phyloP scores from a whole-genome alignment of 805 yeast genomes.

The Aciculoconidium aculeatum region DNA sequence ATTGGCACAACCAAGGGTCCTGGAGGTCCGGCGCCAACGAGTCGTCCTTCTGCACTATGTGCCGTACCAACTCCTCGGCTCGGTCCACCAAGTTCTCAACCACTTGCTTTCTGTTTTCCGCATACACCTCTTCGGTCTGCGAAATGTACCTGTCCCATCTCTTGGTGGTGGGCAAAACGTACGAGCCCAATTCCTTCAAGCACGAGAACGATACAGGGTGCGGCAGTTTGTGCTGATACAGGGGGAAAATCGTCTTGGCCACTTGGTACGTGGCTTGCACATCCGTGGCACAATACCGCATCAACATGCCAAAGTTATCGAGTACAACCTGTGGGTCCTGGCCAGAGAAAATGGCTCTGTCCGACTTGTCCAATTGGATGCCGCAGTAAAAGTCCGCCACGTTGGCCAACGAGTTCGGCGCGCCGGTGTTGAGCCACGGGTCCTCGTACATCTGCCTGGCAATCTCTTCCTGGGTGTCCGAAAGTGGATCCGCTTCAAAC shows the following conservation, averaged over 20 bases:
- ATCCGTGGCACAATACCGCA: slow-evolving; percentile 82
- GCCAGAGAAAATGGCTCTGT: slow-evolving; percentile 59
- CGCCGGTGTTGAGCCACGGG: slow-evolving; percentile 81
- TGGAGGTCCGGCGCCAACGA: slow-evolving; percentile 1
- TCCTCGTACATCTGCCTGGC: slow-evolving; percentile 40
- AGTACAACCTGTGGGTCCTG: slow-evolving; percentile 48
- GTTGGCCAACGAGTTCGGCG: slow-evolving; percentile 73
- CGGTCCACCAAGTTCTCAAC: slow-evolving; percentile 51
- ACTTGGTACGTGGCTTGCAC: slow-evolving; percentile 71
- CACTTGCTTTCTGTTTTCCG: slow-evolving; percentile 50
- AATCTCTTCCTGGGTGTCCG: slow-evolving; percentile 16
- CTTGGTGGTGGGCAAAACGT: slow-evolving; percentile 70
- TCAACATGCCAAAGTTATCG: slow-evolving; percentile 52
- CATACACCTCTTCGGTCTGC: slow-evolving; percentile 62
- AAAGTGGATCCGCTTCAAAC: slow-evolving; percentile 12
- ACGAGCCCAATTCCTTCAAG: slow-evolving; percentile 61
- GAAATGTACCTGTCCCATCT: slow-evolving; percentile 72
- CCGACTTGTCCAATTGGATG: slow-evolving; percentile 57
- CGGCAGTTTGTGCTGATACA: slow-evolving; percentile 63
- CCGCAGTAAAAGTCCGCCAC: slow-evolving; percentile 78
- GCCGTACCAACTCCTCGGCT: slow-evolving; percentile 52
- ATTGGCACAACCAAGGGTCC: slow-evolving; percentile 88
- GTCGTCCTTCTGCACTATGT: slow-evolving; percentile 27
- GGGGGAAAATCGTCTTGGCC: slow-evolving; percentile 62
- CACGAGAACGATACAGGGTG: slow-evolving; percentile 96